These are phyloP conservation scores for Cardamine chenopodiifolia DNA, from an alignment of 345 rosid genomes.

Conservation along the genomic window DNA sequence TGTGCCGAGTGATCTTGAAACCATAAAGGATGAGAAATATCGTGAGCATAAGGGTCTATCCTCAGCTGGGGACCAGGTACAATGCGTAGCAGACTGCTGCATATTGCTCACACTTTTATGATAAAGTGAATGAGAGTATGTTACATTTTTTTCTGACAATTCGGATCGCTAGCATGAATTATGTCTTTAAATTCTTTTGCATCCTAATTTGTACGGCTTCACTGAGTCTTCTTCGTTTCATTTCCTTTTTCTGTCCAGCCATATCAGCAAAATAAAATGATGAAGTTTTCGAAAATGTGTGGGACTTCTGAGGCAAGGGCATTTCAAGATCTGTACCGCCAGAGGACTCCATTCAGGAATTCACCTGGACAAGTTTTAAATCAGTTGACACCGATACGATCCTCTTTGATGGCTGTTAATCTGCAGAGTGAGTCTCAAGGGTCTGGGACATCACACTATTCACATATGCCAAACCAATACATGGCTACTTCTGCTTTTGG, in stretches of 20 bases:
- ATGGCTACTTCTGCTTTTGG: conserved; percentile 54
- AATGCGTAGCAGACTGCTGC: conserved; percentile 29
- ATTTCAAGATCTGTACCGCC: conserved; percentile 48
- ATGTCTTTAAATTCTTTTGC: conserved; percentile 17
- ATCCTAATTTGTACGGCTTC: conserved; percentile 4
- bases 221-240: conserved; percentile 12
- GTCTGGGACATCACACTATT: conserved; percentile 55
- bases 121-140: conserved; percentile 25
- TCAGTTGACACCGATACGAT: conserved; percentile 47
- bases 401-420: conserved; percentile 51
- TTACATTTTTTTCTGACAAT: conserved; percentile 18
- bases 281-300: conserved; percentile 48
- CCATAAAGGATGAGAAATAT: conserved; percentile 43
- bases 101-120: conserved; percentile 12
- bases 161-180: conserved; percentile 3
- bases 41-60: conserved; percentile 44
- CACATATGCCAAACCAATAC: conserved; percentile 52
- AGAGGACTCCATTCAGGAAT: conserved; percentile 51
- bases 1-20: conserved; percentile 41
- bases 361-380: conserved; percentile 42
- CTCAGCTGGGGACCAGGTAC: conserved; percentile 59
- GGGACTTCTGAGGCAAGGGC: conserved; percentile 51
- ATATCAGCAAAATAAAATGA: conserved; percentile 52
- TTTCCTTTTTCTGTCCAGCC: conserved; percentile 45
- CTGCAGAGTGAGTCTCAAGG: conserved; percentile 58